phyloP scores from a whole-genome alignment of 2,329 filamentous ascomycete species.

The Fusarium temperatum region DNA sequence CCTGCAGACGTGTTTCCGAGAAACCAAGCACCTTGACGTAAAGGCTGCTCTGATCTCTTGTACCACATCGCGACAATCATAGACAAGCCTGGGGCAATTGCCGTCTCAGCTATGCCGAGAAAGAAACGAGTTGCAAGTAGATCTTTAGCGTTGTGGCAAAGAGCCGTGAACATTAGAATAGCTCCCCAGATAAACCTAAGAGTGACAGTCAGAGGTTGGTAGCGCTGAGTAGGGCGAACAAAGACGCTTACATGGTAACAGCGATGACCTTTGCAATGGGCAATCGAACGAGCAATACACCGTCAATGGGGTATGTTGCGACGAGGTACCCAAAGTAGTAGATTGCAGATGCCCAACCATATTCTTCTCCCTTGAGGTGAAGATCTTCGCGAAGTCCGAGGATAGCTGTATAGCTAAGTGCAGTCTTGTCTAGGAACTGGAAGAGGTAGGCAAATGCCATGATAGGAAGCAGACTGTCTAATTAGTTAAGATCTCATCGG shows the following conservation, averaged over 20 bases:
- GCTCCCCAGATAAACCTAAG: background rate
- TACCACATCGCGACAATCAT: background rate
- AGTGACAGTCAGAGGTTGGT: background rate
- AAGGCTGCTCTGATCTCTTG: background rate
- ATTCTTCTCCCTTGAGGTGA: background rate
- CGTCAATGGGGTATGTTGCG: background rate
- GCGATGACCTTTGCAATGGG: background rate
- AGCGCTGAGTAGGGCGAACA: rapidly evolving
- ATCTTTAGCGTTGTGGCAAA: background rate
- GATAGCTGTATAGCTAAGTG: background rate
- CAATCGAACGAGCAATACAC: background rate
- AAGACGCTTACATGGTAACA: background rate
- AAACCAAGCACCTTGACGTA: background rate
- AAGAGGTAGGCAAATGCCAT: background rate
- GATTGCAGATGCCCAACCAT: background rate
- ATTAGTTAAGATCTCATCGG: background rate
- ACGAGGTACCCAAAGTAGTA: background rate
- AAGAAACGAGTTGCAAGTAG: background rate
- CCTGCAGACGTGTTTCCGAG: background rate
- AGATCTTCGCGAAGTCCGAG: background rate
- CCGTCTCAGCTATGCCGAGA: background rate
- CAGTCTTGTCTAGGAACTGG: background rate
- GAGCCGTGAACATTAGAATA: background rate
- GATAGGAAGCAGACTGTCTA: background rate
- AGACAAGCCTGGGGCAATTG: background rate